These are phyloP conservation scores for Arabidopsis arenosa DNA, from an alignment of 345 rosid species.

Conservation along the genomic window DNA sequence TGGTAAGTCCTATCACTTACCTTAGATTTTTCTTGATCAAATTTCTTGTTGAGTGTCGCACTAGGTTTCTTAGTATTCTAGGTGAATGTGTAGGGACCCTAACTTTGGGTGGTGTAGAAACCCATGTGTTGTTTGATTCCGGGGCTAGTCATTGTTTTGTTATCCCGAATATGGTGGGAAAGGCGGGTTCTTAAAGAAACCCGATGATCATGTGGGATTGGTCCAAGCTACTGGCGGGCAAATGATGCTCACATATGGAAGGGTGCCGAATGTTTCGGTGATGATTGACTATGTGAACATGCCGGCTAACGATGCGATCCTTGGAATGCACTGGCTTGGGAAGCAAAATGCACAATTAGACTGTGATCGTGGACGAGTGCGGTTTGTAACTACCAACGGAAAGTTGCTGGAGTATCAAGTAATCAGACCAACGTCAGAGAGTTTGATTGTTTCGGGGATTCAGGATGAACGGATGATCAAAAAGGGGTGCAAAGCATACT, in stretches of 20 bases:
- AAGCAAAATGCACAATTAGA: background rate
- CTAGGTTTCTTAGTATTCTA: background rate
- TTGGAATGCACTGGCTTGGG: background rate
- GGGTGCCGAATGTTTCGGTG: background rate
- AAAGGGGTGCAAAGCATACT: background rate
- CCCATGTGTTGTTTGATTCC: background rate
- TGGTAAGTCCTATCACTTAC: background rate
- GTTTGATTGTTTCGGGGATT: background rate
- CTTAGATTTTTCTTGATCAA: too few relatives aligned
- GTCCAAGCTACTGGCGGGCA: background rate
- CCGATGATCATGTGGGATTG: rapidly evolving
- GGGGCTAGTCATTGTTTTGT: background rate
- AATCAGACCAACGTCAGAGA: background rate
- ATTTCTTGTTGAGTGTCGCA: background rate
- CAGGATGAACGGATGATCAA: background rate
- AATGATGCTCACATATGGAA: background rate
- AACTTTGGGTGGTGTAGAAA: background rate
- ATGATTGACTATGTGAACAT: background rate
- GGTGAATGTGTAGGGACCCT: background rate
- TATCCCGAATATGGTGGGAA: background rate
- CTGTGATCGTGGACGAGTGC: background rate
- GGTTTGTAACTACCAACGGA: background rate
- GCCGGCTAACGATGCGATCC: background rate
- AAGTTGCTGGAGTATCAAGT: background rate
- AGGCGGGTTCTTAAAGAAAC: background rate